Conservation (phyloP, 164 flowering plant genomes). For the Dillenia turbinata region DNA sequence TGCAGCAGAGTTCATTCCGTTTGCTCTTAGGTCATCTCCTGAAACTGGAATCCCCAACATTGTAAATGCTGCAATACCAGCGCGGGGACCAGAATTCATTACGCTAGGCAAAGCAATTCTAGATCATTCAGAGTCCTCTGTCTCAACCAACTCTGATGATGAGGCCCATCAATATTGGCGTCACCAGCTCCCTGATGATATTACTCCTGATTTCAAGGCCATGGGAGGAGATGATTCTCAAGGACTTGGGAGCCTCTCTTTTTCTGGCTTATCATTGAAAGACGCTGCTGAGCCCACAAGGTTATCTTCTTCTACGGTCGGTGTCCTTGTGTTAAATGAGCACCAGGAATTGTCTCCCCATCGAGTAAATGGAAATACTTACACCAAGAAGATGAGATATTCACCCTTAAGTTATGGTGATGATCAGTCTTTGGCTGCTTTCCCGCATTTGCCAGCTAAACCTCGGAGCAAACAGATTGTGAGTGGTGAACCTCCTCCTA, state of each 20-base stretch:
- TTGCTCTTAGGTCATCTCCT: slow-evolving; percentile 51
- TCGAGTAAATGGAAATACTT: slow-evolving; percentile 33
- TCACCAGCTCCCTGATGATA: slow-evolving; percentile 92
- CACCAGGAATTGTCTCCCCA: slow-evolving; percentile 41
- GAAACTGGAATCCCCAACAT: slow-evolving; percentile 42
- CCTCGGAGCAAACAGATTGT: slow-evolving; percentile 67
- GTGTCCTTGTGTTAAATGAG: slow-evolving; percentile 40
- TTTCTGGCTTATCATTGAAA: slow-evolving; percentile 60
- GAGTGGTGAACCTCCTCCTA: slow-evolving; percentile 39
- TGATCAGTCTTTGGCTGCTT: slow-evolving; percentile 41
- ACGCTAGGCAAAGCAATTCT: slow-evolving; percentile 61
- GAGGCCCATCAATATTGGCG: slow-evolving; percentile 90
- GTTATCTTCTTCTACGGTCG: slow-evolving; percentile 38
- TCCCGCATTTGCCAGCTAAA: slow-evolving; percentile 34
- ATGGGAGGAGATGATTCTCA: slow-evolving; percentile 63
- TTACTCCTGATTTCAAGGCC: slow-evolving; percentile 89
- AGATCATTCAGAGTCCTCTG: slow-evolving; percentile 69
- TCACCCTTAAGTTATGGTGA: slow-evolving; percentile 46
- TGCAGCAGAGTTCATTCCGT: slow-evolving; percentile 95
- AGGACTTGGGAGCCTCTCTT: slow-evolving; percentile 46
- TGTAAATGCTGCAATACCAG: slow-evolving; percentile 25
- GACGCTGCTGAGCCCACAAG: slow-evolving; percentile 48
- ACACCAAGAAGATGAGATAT: slow-evolving; percentile 49
- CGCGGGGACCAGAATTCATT: too few relatives aligned
- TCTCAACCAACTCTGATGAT: slow-evolving; percentile 81